Evolutionary conservation across 352 stramenopile genomes (phyloP).

Genomic region (Pilasporangium apinafurcum): DNA sequence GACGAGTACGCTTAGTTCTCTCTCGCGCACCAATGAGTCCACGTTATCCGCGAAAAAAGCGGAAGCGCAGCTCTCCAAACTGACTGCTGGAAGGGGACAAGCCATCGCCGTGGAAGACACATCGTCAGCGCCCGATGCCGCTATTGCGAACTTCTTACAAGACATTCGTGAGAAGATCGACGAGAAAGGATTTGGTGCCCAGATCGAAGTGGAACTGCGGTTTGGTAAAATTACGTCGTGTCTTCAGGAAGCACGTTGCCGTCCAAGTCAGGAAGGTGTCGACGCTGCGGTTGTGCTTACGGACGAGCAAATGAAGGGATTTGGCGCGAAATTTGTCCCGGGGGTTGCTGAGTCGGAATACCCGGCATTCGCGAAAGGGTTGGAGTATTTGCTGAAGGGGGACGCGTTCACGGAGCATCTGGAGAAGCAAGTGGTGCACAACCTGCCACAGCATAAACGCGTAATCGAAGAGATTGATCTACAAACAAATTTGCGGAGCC

Average conservation of each 20-base stretch:
- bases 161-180: constrained; percentile 72
- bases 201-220: constrained; percentile 80
- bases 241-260: constrained; percentile 66
- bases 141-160: constrained; percentile 79
- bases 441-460: constrained; percentile 67
- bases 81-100: constrained; percentile 65
- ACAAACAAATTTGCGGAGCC: constrained; percentile 34
- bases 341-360: constrained; percentile 71
- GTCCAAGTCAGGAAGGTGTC: constrained; percentile 58
- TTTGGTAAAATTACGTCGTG: constrained; percentile 78
- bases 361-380: constrained; percentile 49
- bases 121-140: constrained; percentile 57
- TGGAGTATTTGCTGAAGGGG: constrained; percentile 62
- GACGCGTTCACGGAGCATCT: constrained; percentile 68
- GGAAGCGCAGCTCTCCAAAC: constrained; percentile 66
- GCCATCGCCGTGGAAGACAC: constrained; percentile 66
- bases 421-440: constrained; percentile 79
- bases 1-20: constrained; percentile 64
- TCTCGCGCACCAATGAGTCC: constrained; percentile 75
- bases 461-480: constrained; percentile 71
- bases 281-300: constrained; percentile 69
- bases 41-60: constrained; percentile 62
- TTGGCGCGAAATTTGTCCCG: constrained; percentile 76
- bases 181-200: constrained; percentile 67
- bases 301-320: constrained; percentile 69